Conservation (phyloP, 805 yeast species). For the Pichia gijzeniarum region DNA sequence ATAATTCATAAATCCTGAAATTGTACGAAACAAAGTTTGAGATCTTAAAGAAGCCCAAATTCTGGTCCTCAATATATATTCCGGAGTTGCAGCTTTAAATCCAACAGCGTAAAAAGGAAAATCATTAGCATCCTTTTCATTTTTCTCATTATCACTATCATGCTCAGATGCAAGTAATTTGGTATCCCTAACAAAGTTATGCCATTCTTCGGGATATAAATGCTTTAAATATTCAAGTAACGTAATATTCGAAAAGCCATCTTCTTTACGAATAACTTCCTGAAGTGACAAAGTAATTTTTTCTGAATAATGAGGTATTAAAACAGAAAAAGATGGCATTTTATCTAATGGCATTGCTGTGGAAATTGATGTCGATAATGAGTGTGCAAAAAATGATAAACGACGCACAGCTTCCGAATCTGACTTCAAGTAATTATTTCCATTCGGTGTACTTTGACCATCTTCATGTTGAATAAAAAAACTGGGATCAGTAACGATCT, state of each 20-base stretch:
- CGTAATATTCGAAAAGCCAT: conserved; percentile 50
- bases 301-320: conserved; percentile 84
- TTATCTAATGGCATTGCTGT: conserved; percentile 57
- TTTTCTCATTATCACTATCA: conserved; percentile 7
- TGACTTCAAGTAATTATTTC: conserved; percentile 47
- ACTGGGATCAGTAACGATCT: conserved; percentile 57
- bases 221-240: conserved; percentile 50
- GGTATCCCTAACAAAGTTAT: conserved; percentile 50
- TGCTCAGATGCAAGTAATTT: conserved; percentile 46
- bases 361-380: conserved; percentile 79
- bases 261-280: conserved; percentile 73
- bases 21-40: conserved; percentile 76
- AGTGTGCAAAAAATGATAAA: conserved; percentile 84
- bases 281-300: conserved; percentile 68
- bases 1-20: conserved; percentile 79
- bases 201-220: conserved; percentile 52
- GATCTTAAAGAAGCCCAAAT: conserved; percentile 82
- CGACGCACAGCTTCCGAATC: conserved; percentile 78
- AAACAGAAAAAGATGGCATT: conserved; percentile 78
- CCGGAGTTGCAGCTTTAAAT: conserved; percentile 58
- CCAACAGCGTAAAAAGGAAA: conserved; percentile 67
- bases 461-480: conserved; percentile 83
- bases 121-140: conserved; percentile 34
- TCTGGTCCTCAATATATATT: conserved; percentile 61
- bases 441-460: conserved; percentile 37